These are phyloP conservation scores for Penicillium roqueforti DNA, from an alignment of 495 filamentous ascomycete genomes.

Conservation along the genomic window DNA sequence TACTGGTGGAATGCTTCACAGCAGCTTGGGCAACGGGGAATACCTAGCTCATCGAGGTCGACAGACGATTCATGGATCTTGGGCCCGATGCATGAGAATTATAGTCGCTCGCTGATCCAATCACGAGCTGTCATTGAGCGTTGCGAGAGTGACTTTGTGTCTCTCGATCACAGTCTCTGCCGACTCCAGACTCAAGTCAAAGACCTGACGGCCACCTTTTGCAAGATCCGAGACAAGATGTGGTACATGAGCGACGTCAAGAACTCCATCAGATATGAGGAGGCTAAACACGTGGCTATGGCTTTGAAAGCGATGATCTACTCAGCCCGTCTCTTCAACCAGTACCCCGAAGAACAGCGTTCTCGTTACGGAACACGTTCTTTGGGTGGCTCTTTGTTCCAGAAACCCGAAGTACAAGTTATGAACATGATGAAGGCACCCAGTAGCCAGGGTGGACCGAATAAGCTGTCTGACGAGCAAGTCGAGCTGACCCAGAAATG, in stretches of 20 bases:
- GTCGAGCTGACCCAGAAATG: slow-evolving; percentile 81
- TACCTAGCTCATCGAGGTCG: slow-evolving; percentile 15
- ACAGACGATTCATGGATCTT: slow-evolving; percentile 43
- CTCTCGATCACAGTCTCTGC: slow-evolving; percentile 35
- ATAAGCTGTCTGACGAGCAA: slow-evolving; percentile 96
- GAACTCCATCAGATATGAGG: slow-evolving; percentile 85
- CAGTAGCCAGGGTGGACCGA: slow-evolving; percentile 80
- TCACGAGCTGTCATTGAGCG: slow-evolving; percentile 42
- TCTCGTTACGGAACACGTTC: slow-evolving; percentile 49
- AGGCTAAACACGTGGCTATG: slow-evolving; percentile 78
- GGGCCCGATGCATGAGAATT: slow-evolving; percentile 36
- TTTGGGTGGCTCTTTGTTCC: slow-evolving; percentile 60
- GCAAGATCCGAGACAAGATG: slow-evolving; percentile 77
- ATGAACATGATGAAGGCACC: slow-evolving; percentile 82
- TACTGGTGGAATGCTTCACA: slow-evolving; percentile 49
- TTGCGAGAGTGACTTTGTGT: slow-evolving; percentile 39
- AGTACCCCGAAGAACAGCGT: slow-evolving; percentile 41
- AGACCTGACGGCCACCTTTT: slow-evolving; percentile 31
- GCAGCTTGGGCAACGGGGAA: slow-evolving; percentile 32
- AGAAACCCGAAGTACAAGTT: slow-evolving; percentile 80
- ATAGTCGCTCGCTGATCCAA: slow-evolving; percentile 30
- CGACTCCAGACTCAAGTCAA: slow-evolving; percentile 37
- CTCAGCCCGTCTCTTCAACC: slow-evolving; percentile 40
- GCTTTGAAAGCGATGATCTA: slow-evolving; percentile 88
- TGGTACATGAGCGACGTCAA: slow-evolving; percentile 98